Percentiles rank a stretch among this genome's conserved stretches.
Conservation (phyloP, 495 filamentous ascomycete genomes). For the Hypoxylon trugodes region DNA sequence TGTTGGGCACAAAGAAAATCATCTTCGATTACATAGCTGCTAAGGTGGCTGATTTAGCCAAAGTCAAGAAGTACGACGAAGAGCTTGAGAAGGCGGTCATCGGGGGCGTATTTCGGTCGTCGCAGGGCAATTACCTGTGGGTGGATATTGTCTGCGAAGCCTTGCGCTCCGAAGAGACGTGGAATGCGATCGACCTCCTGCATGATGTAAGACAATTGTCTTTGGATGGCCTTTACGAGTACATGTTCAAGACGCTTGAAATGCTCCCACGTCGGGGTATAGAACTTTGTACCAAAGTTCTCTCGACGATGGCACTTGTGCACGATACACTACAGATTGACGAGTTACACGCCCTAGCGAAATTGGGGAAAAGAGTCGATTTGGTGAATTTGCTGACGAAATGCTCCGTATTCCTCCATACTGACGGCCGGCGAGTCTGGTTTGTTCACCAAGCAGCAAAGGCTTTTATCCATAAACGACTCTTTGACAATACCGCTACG, state of each 20-base stretch:
- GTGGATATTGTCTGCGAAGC: background rate
- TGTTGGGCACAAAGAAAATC: background rate
- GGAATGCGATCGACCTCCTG: background rate
- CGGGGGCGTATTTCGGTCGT: background rate
- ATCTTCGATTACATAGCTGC: background rate
- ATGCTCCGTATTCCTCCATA: background rate
- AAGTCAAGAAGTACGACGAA: background rate
- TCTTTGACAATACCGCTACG: background rate
- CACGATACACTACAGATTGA: background rate
- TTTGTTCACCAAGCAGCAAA: background rate
- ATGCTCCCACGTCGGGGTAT: background rate
- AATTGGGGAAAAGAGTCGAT: background rate
- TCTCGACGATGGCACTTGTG: background rate
- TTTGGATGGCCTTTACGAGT: background rate
- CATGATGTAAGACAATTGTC: background rate
- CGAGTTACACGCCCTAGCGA: background rate
- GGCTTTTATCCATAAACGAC: background rate
- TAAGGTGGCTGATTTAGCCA: background rate
- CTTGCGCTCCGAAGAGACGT: background rate
- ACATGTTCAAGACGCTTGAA: background rate
- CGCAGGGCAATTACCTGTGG: background rate
- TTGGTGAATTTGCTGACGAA: background rate
- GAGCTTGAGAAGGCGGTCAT: background rate
- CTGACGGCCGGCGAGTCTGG: background rate
- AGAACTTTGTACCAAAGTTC: background rate